These are phyloP conservation scores for Coemansia sp. DNA, from an alignment of 192 early-diverging fungal species.

Conservation along the genomic window DNA sequence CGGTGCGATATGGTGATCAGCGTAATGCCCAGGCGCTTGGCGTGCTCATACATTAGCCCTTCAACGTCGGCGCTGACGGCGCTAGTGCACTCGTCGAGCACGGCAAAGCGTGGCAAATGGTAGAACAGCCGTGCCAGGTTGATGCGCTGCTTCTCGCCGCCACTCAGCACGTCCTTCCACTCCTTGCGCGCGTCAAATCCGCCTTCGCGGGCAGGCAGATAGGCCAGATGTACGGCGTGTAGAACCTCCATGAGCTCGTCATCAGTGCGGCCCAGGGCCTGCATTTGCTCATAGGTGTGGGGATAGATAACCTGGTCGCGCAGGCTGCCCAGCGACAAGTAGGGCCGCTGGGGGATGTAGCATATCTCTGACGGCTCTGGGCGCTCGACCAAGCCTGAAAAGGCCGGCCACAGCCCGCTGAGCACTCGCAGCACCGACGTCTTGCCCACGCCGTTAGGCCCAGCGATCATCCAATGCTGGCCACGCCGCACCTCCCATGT, in stretches of 20 bases:
- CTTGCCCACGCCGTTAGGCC: slow-evolving; percentile 96
- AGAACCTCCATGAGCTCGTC: slow-evolving; percentile 83
- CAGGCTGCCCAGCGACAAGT: slow-evolving; percentile 89
- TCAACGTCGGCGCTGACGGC: slow-evolving; percentile 95
- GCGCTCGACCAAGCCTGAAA: slow-evolving; percentile 74
- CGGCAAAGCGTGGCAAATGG: slow-evolving; percentile 92
- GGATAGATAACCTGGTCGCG: slow-evolving; percentile 99
- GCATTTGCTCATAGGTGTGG: slow-evolving; percentile 87
- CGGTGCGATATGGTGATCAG: slow-evolving; percentile 96
- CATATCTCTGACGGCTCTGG: slow-evolving; percentile 85
- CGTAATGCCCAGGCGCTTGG: slow-evolving; percentile 83
- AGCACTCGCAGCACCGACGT: slow-evolving; percentile 93
- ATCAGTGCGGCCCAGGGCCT: slow-evolving; percentile 76
- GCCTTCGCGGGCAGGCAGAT: slow-evolving; percentile 86
- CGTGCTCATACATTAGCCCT: slow-evolving; percentile 85
- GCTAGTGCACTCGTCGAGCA: slow-evolving; percentile 92
- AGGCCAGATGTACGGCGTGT: slow-evolving; percentile 79
- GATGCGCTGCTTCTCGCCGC: slow-evolving; percentile 96
- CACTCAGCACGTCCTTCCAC: slow-evolving; percentile 93
- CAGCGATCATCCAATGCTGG: slow-evolving; percentile 91
- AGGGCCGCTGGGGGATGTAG: slow-evolving; percentile 98
- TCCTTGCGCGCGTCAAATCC: slow-evolving; percentile 86
- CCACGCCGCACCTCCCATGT: slow-evolving; percentile 88
- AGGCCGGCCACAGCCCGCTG: slow-evolving; percentile 95
- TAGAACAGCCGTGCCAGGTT: slow-evolving; percentile 96